Conservation (phyloP, 768 basidiomycete species). For the Hypholoma sublateritium region DNA sequence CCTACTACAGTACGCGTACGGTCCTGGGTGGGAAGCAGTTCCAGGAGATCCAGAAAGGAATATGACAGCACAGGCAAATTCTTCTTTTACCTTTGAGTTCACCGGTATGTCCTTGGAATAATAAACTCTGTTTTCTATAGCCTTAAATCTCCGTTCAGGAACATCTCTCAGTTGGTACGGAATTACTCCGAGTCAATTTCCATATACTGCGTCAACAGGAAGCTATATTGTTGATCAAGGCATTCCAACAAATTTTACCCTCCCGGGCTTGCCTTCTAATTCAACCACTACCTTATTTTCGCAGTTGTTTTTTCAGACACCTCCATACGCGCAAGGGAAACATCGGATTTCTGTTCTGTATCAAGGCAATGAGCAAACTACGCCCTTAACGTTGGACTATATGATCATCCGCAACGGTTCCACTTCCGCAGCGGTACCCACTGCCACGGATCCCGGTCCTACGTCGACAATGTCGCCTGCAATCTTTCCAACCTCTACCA, state of each 20-base stretch:
- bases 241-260: neutral
- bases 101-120: neutral
- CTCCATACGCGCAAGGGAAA: slow-evolving; percentile 12
- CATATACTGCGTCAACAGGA: neutral
- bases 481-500: neutral
- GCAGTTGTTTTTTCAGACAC: slow-evolving; percentile 22
- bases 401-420: slow-evolving; percentile 19
- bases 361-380: slow-evolving; percentile 16
- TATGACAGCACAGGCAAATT: neutral
- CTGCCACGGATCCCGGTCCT: neutral
- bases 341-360: slow-evolving; percentile 22
- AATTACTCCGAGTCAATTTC: neutral
- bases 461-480: too few species aligned
- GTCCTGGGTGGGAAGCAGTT: slow-evolving; percentile 4
- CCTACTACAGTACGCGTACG: slow-evolving; percentile 3
- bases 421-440: neutral
- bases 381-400: slow-evolving; percentile 24
- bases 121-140: too few species aligned
- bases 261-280: slow-evolving; percentile 15
- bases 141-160: neutral
- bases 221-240: neutral
- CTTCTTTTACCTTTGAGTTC: neutral
- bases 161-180: neutral
- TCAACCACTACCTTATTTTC: slow-evolving; percentile 11
- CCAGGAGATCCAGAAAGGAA: neutral